Evolutionary conservation across 129 eudicot genomes (phyloP).

Genomic region (Oenanthe sinensis): DNA sequence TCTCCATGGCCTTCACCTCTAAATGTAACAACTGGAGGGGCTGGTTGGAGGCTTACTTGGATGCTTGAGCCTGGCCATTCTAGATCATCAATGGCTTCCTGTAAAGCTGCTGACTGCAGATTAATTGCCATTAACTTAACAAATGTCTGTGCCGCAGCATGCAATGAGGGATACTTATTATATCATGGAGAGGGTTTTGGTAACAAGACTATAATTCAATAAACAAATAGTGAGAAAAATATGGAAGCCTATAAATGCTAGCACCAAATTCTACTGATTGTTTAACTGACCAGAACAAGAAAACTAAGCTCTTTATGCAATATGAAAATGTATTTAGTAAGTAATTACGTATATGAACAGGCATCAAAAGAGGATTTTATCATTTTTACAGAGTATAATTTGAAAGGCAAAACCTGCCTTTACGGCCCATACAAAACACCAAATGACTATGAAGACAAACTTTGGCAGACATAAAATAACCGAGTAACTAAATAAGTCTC

Average conservation of each 20-base stretch:
- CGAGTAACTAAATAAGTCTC: not conserved
- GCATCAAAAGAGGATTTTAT: not conserved
- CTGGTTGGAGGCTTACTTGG: conserved; percentile 63
- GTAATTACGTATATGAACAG: not conserved
- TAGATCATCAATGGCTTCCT: conserved; percentile 96
- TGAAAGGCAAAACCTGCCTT: not conserved
- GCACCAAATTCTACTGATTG: not conserved
- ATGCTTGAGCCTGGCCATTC: conserved; percentile 99
- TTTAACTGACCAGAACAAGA: not conserved
- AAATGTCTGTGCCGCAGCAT: not conserved
- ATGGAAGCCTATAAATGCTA: not conserved
- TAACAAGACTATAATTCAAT: not conserved
- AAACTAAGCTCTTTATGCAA: not conserved
- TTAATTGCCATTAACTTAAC: not conserved
- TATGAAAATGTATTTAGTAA: not conserved
- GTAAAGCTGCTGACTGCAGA: conserved; percentile 75
- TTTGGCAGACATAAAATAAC: not conserved
- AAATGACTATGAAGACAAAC: not conserved
- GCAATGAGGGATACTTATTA: too few species aligned
- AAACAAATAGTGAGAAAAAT: not conserved
- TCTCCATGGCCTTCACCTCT: conserved; percentile 99
- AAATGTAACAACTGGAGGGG: conserved; percentile 82
- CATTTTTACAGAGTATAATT: not conserved
- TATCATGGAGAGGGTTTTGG: too few species aligned
- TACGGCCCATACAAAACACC: not conserved